phyloP scores from a whole-genome alignment of 2,329 filamentous ascomycete species.

The Verticillium longisporum region DNA sequence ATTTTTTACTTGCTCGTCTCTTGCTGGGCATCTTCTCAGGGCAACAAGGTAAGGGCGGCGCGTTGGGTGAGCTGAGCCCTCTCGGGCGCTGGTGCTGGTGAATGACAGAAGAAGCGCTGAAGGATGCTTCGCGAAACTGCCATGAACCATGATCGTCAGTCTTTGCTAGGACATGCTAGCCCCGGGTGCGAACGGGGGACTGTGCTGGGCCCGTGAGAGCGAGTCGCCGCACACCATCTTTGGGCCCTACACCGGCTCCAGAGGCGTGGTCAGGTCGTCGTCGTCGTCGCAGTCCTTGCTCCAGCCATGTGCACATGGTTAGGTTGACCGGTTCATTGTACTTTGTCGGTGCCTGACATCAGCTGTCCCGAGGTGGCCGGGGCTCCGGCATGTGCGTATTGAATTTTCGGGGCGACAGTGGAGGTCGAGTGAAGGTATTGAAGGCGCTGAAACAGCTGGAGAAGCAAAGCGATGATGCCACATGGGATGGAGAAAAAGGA shows the following conservation, averaged over 20 bases:
- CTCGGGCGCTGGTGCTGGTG: background rate
- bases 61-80: background rate
- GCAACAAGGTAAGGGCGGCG: background rate
- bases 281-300: background rate
- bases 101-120: background rate
- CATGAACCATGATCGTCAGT: conserved; percentile 33
- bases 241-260: background rate
- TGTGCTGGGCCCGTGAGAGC: conserved; percentile 1
- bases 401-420: background rate
- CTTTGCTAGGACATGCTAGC: conserved; percentile 10
- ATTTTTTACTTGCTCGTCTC: conserved; percentile 3
- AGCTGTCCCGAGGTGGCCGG: background rate
- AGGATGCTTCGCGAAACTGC: conserved; percentile 18
- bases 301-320: background rate
- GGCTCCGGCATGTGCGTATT: background rate
- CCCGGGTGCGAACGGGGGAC: background rate
- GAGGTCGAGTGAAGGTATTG: background rate
- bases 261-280: background rate
- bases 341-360: background rate
- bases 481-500: background rate
- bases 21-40: background rate
- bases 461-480: background rate
- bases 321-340: background rate
- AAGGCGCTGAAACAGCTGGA: background rate
- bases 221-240: background rate